These are phyloP conservation scores for Punica granatum DNA, from an alignment of 345 rosid species.

Conservation along the genomic window DNA sequence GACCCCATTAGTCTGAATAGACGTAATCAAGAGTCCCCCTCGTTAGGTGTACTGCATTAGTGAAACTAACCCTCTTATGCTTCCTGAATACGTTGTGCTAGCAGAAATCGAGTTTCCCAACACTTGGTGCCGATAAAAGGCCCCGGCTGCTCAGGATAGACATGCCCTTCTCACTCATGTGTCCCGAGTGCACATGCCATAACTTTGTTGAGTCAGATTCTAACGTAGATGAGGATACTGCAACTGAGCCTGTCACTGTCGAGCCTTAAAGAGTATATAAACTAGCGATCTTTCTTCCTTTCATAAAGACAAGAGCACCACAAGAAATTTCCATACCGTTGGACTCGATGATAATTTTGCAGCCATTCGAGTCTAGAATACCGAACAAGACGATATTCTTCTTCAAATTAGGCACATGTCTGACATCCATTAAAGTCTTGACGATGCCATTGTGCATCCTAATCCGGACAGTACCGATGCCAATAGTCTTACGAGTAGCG, in stretches of 20 bases:
- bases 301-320: neutral
- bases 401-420: no score
- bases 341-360: no score
- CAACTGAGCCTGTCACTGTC: neutral
- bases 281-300: neutral
- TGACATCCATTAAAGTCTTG: no score
- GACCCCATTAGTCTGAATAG: neutral
- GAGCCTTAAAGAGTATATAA: neutral
- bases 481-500: no score
- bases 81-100: neutral
- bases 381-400: no score
- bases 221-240: neutral
- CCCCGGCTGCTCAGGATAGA: neutral
- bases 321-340: neutral
- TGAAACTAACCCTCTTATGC: conserved; percentile 1
- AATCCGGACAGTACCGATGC: no score
- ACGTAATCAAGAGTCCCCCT: neutral
- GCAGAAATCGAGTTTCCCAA: no score
- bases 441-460: no score
- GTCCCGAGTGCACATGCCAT: neutral
- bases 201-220: neutral
- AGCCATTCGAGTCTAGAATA: no score
- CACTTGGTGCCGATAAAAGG: neutral
- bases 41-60: neutral
- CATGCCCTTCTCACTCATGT: conserved; percentile 8